Base-by-base conservation (phyloP, 2,329 filamentous ascomycete species). In the Aureobasidium pullulans region DNA sequence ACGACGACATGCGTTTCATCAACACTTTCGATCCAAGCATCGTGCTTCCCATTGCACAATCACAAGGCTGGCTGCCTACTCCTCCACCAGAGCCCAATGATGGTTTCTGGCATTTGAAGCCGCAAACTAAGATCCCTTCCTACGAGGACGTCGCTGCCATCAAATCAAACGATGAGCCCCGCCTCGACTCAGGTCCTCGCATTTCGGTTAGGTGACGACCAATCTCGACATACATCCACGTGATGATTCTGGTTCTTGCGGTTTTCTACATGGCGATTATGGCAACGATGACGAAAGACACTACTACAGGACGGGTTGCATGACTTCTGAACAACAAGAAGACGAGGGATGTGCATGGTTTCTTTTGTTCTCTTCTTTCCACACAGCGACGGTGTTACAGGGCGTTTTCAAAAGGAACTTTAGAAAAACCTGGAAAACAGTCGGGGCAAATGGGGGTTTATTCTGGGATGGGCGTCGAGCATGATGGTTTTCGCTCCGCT, bases 1-100 rank as follows among this genome's bases (percentile, higher is more conserved):
- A 72, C 16, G 71, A 75, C 23, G 77, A 80, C 61, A 72, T 77
- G 54, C 67, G 69, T 1, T 76, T 78, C 66, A 78, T 79, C 62
- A 32, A n/a, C 5, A 36, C 40, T 16, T 61, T 61, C 31, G 56
- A 61, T 32, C 50, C 59, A 4, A 49, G 39, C 39, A 44, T 42
- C 8, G 48, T 60, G 6, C 28, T 42, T 10, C 49, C 59, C 5
- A 57, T 56, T 28, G 59, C 59, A 13, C 59, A 60, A 48, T 56
- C 49, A 19, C 50, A 60, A 28, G 59, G 59, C 9, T 60, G 59
- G 59, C 36, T 54, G n/a, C 49, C 49, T n/a, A 60, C 59, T 32
- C 59, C 59, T 3, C 59, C 59, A 34, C 59, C 59, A 19, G 59
- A 60, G 36, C 59, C 59, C 5, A 43, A 29, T 4, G 57, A 59